Evolutionary conservation across 352 stramenopile genomes (phyloP).

Genomic region (Elongisporangium senticosum): DNA sequence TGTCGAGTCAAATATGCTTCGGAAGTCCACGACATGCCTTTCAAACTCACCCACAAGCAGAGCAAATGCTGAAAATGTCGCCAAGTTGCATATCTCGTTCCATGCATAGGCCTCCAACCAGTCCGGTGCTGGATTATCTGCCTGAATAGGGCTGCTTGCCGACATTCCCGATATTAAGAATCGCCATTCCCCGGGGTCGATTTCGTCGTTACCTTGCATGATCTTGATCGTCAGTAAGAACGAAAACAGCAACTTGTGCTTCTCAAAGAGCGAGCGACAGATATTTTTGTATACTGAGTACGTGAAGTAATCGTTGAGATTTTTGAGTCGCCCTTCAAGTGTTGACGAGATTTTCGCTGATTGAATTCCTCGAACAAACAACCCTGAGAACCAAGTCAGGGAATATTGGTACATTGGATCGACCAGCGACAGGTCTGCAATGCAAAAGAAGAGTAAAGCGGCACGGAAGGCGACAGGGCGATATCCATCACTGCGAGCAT

Average conservation of each 20-base stretch:
- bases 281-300: constrained; percentile 94
- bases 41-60: constrained; percentile 45
- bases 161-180: constrained; percentile 90
- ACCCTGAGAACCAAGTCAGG: constrained; percentile 89
- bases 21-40: constrained; percentile 44
- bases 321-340: constrained; percentile 74
- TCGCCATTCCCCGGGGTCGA: constrained; percentile 89
- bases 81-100: constrained; percentile 70
- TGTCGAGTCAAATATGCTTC: constrained; percentile 73
- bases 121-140: constrained; percentile 60
- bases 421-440: constrained; percentile 85
- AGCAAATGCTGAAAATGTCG: constrained; percentile 63
- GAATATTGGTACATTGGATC: constrained; percentile 95
- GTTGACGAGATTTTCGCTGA: constrained; percentile 77
- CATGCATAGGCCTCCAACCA: constrained; percentile 78
- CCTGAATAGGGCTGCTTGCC: constrained; percentile 47
- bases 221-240: constrained; percentile 90
- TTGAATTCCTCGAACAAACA: constrained; percentile 90
- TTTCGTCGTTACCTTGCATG: constrained; percentile 62
- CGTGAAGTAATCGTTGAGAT: constrained; percentile 90
- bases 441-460: constrained; percentile 91
- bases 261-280: constrained; percentile 91
- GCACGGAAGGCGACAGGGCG: constrained; percentile 86
- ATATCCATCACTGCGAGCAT: constrained; percentile 87
- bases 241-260: constrained; percentile 93